Evolutionary conservation across 352 stramenopile species (phyloP).

Genomic region (Thalassiosira allenii): DNA sequence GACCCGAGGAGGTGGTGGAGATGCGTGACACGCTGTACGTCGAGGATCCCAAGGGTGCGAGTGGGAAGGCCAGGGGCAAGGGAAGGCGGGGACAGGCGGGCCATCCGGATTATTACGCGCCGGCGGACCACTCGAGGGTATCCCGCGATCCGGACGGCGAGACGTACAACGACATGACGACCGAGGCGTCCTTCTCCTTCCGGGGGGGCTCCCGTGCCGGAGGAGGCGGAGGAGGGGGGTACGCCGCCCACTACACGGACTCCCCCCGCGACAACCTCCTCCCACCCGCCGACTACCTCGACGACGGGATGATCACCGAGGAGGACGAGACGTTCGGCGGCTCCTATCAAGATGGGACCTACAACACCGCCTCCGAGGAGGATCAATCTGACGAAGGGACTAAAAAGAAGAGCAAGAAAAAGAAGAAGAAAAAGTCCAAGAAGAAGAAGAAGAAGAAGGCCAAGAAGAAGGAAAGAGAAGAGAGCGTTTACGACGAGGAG

Average conservation of each 20-base stretch:
- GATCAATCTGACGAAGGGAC: not conserved
- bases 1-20: constrained; percentile 7
- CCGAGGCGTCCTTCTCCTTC: too few relatives aligned
- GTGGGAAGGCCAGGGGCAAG: not conserved
- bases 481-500: too few relatives aligned
- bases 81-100: not conserved
- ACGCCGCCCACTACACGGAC: too few relatives aligned
- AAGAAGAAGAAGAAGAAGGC: constrained; percentile 13
- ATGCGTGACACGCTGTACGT: not conserved
- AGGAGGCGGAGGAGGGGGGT: not conserved
- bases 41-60: not conserved
- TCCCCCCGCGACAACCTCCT: too few relatives aligned
- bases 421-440: constrained; percentile 1
- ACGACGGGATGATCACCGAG: too few relatives aligned
- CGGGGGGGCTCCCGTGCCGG: not conserved
- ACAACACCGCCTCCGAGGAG: not conserved
- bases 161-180: constrained; percentile 2
- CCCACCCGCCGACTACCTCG: too few relatives aligned
- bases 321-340: not conserved
- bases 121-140: not conserved
- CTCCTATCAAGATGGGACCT: not conserved
- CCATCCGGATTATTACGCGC: not conserved
- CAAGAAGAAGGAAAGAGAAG: constrained; percentile 14
- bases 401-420: constrained; percentile 6
- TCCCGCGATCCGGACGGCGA: not conserved